These are phyloP conservation scores for Hyphodiscus hymeniophilus DNA, from an alignment of 495 filamentous ascomycete genomes.

Conservation along the genomic window DNA sequence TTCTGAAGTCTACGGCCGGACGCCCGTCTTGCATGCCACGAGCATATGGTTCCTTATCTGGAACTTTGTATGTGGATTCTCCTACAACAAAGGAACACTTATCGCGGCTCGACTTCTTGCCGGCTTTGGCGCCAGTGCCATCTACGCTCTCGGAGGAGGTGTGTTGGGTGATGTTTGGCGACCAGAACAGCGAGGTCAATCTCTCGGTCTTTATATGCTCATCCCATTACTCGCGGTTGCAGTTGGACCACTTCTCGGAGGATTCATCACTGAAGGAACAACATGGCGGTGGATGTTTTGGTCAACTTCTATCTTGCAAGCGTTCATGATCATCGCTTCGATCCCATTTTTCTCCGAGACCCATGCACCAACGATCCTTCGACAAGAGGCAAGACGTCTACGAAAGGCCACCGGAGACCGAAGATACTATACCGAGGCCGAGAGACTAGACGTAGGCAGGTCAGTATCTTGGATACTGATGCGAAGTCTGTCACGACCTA, in stretches of 20 bases:
- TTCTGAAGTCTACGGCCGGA: conserved; percentile 50
- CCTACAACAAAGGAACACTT: conserved; percentile 42
- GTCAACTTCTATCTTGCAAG: conserved; percentile 65
- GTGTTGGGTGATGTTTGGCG: conserved; percentile 71
- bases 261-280: conserved; percentile 54
- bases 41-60: conserved; percentile 48
- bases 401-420: conserved; percentile 54
- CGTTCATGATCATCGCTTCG: conserved; percentile 48
- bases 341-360: conserved; percentile 68
- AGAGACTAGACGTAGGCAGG: conserved; percentile 31
- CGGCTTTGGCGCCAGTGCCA: conserved; percentile 48
- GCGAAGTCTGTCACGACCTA: conserved; percentile 60
- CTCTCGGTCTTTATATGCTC: conserved; percentile 71
- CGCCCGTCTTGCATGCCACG: conserved; percentile 37
- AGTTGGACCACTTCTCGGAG: conserved; percentile 63
- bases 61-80: conserved; percentile 46
- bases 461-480: conserved; percentile 49
- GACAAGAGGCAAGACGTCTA: conserved; percentile 51
- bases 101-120: conserved; percentile 49
- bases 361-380: conserved; percentile 64
- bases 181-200: conserved; percentile 68
- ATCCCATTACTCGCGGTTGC: conserved; percentile 72
- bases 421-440: conserved; percentile 49
- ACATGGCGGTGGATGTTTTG: conserved; percentile 85
- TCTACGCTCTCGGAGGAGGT: conserved; percentile 39